Base-by-base conservation (phyloP, 2,329 filamentous ascomycete species). In the Epichloe festucae region DNA sequence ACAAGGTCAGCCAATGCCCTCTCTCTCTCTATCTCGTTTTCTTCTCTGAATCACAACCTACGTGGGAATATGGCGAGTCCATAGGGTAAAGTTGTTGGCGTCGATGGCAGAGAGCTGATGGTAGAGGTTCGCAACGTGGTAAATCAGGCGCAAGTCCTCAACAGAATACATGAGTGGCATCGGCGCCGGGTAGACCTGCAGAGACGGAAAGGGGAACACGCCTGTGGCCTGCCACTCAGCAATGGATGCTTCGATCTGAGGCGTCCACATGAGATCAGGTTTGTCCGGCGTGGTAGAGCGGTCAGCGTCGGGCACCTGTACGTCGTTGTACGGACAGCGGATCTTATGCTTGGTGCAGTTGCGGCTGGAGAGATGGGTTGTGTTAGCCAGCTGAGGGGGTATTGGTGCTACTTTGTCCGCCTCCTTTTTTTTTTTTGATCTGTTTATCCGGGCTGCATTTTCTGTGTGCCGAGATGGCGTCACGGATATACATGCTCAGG, bases 291-390 rank as follows among this genome's bases (percentile, higher is more conserved):
- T 73, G 39, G 78, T 75, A 48, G 78, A 75, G 58, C 79, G 73
- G 59, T 81, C 77, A 59, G 80, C 74, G 58, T 86, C 82, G 50
- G 66, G 61, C 45, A 80, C 75, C 47, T 86, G 80, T 63, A 84
- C 82, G 65, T 97, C 90, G 77, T 95, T 94, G 74, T 97, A 98
- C 61, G 95, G 93, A 71, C 93, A 98, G 63, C 90, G 87, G 62
- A 94, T 93, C 73, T 96, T 95, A 73, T 98, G 93, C 73, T 97
- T 98, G 55, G 91, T 96, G 72, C 93, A 98, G 71, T 98, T 98
- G 63, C 89, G 89, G 73, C 90, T 95, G 63, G 36, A 44, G 27
- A 43, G 51, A 38, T 51, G 55, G 55, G 65, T 14, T 34, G 44
- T 42, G 53, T 58, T 49, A 58, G 55, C 42, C 49, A 47, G 19